Conservation (phyloP, 2,329 filamentous ascomycete genomes). For the Exserohilum turcica region DNA sequence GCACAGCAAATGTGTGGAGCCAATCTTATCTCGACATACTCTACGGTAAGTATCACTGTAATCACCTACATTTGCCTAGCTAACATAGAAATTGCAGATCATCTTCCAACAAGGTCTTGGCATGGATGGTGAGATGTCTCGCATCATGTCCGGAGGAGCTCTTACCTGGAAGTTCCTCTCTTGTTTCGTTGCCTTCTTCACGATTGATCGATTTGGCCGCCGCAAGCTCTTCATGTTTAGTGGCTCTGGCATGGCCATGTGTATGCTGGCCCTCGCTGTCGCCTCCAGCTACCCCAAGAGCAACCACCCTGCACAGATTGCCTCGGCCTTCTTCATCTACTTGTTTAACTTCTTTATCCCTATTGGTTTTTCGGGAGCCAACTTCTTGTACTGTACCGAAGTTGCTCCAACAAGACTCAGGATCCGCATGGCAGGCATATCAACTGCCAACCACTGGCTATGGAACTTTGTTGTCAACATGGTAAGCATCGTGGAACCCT, state of each 20-base stretch:
- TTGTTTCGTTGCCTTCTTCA: constrained; percentile 70
- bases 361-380: constrained; percentile 63
- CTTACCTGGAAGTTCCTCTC: constrained; percentile 63
- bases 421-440: constrained; percentile 62
- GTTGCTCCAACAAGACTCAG: constrained; percentile 59
- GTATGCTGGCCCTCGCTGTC: constrained; percentile 61
- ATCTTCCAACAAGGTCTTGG: constrained; percentile 52
- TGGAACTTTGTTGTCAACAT: constrained; percentile 46
- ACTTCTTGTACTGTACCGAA: constrained; percentile 66
- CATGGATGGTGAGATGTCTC: constrained; percentile 56
- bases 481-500: no score
- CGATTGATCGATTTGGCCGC: constrained; percentile 71
- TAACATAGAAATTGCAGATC: no score
- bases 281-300: constrained; percentile 56
- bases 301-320: constrained; percentile 57
- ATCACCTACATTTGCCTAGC: no score
- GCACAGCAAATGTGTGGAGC: constrained; percentile 59
- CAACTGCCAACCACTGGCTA: constrained; percentile 59
- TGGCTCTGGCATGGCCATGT: constrained; percentile 59
- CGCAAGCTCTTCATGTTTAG: constrained; percentile 61
- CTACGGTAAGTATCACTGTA: constrained; percentile 54
- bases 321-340: constrained; percentile 62
- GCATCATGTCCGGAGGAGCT: constrained; percentile 66
- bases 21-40: constrained; percentile 58
- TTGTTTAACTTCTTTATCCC: constrained; percentile 66